A percentile compares a stretch with the other conserved stretches of the same genome.
phyloP scores from a whole-genome alignment of 495 filamentous ascomycete species.

The Venustampulla echinocandica region DNA sequence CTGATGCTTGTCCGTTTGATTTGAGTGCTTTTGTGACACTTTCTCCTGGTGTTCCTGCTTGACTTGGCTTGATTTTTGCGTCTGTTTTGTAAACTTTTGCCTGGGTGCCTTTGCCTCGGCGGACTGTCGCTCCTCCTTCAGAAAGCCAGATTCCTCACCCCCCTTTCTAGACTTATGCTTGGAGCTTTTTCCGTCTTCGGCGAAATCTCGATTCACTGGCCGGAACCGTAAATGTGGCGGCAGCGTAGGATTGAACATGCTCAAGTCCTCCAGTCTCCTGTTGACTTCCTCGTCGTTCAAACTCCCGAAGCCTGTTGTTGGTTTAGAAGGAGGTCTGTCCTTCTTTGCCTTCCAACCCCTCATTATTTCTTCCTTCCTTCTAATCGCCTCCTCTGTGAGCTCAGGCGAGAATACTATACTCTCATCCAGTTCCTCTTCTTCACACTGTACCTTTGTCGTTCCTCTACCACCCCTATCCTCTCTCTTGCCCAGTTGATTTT shows the following conservation, averaged over 20 bases:
- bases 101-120: too few relatives aligned
- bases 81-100: too few relatives aligned
- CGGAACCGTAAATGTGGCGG: neutral
- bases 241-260: conserved; percentile 1
- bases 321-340: neutral
- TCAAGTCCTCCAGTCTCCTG: neutral
- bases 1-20: neutral
- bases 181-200: too few relatives aligned
- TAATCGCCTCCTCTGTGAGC: neutral
- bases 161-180: too few relatives aligned
- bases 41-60: neutral
- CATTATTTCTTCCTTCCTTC: conserved; percentile 5
- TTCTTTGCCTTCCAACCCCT: conserved; percentile 4
- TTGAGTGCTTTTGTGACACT: neutral
- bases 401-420: neutral
- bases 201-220: neutral
- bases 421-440: neutral
- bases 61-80: too few relatives aligned
- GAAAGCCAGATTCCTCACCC: neutral
- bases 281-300: neutral
- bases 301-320: conserved; percentile 3
- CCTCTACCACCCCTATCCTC: neutral
- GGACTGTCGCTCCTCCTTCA: too few relatives aligned
- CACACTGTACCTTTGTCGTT: neutral
- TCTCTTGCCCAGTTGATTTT: neutral